Base-by-base conservation (phyloP, 257 asterid species). In the Ligustrum vulgare region DNA sequence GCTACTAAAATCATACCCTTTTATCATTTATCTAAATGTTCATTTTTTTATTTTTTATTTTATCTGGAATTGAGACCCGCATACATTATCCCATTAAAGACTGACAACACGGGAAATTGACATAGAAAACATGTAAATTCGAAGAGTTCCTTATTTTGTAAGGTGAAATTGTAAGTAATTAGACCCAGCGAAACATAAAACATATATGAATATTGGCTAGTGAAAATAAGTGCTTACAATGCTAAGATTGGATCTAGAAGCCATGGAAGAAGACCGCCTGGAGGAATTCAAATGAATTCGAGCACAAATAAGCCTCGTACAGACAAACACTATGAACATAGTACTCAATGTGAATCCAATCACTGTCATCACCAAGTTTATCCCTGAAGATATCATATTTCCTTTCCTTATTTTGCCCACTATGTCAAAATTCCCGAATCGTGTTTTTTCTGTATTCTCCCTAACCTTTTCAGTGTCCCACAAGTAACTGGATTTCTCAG, bases 341-440 rank as follows among this genome's bases (percentile, higher is more conserved):
- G 83, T 85, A 82, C 98, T 92, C 6, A 88, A 89, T 41, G 88
- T 81, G 84, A 91, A 92, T 67, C 98, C 98, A 72, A 89, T 91
- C 85, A 88, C 96, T 65, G 94, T 91, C 98, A 92, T 92, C 85
- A 92, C 96, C 86, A 92, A 83, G 84, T 90, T 89, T 75, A 78
- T 82, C 78, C 93, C 87, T 8, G 91, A 75, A 87, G 90, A 84
- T 79, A 83, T 89, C 91, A 81, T 86, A 79, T 39, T 77, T 60
- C 33, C 16, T 60, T 22, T 3, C 11, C 68, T 76, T 20, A 74
- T 63, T 32, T 18, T 51, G 8, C 60, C 80, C 78, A 73, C 69
- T 72, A 56, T 60, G 33, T 37, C 72, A 67, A 70, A 70, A 66
- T 74, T 73, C 74, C 72, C 73, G 71, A 77, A 28, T 80, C 69